A percentile compares a stretch with the other conserved stretches of the same genome.
These are phyloP conservation scores for Jatropha podagrica DNA, from an alignment of 441 rosid genomes.

Conservation along the genomic window DNA sequence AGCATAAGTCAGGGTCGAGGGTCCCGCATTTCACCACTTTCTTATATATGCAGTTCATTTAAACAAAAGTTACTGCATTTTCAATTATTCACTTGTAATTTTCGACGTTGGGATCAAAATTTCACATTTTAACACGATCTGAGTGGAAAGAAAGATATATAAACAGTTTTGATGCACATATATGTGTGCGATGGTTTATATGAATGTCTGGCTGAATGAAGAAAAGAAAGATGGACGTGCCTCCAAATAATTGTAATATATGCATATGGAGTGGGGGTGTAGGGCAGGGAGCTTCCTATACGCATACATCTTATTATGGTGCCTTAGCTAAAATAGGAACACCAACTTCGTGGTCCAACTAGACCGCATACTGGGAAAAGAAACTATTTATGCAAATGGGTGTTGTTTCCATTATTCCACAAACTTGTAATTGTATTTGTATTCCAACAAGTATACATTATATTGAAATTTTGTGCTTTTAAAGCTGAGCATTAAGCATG, in stretches of 20 bases:
- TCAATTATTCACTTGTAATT: too few relatives aligned
- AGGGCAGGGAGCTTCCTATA: background rate
- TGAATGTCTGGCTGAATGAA: background rate
- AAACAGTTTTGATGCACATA: too few relatives aligned
- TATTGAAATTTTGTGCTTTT: too few relatives aligned
- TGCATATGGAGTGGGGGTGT: background rate
- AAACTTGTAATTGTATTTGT: background rate
- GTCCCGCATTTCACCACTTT: too few relatives aligned
- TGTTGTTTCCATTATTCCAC: background rate
- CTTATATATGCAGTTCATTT: too few relatives aligned
- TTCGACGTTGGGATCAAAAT: too few relatives aligned
- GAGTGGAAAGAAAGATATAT: too few relatives aligned
- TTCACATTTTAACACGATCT: too few relatives aligned
- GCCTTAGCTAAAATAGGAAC: background rate
- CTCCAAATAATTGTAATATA: background rate
- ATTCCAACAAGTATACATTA: too few relatives aligned
- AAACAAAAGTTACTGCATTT: too few relatives aligned
- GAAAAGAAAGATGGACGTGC: constrained; percentile 7
- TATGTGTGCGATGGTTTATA: background rate
- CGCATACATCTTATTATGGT: background rate
- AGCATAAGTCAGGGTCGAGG: too few relatives aligned
- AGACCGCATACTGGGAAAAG: constrained; percentile 9
- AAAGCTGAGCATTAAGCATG: background rate
- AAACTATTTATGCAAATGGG: background rate
- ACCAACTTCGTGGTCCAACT: background rate